Evolutionary conservation across 1,284 basidiomycete genomes (phyloP).

Genomic region (Phlebopus sp.): DNA sequence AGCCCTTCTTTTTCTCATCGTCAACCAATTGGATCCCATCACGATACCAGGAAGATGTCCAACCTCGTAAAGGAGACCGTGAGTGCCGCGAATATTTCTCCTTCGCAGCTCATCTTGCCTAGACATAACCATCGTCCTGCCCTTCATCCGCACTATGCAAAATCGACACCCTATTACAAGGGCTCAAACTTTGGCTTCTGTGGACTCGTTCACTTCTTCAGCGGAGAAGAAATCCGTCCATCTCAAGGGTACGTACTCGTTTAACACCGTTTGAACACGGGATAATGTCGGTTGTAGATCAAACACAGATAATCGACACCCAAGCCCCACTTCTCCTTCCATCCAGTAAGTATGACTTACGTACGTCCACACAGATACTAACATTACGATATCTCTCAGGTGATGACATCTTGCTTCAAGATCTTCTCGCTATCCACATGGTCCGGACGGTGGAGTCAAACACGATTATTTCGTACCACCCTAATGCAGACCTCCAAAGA

Average conservation of each 20-base stretch:
- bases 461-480: conserved; percentile 43
- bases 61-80: conserved; percentile 43
- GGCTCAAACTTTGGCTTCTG: conserved; percentile 3
- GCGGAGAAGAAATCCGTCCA: not conserved
- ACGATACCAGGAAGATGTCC: conserved; percentile 46
- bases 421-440: conserved; percentile 42
- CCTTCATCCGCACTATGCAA: conserved; percentile 41
- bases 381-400: conserved; percentile 9
- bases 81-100: conserved; percentile 17
- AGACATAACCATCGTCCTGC: conserved; percentile 51
- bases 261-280: not conserved
- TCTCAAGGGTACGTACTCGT: conserved; percentile 20
- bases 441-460: conserved; percentile 32
- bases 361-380: not conserved
- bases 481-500: conserved; percentile 27
- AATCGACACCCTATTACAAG: conserved; percentile 19
- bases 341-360: conserved; percentile 5
- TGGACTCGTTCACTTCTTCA: not conserved
- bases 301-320: conserved; percentile 46
- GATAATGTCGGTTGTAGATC: conserved; percentile 10
- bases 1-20: conserved; percentile 59
- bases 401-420: conserved; percentile 28
- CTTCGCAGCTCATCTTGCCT: not conserved
- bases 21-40: conserved; percentile 56
- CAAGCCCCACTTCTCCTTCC: conserved; percentile 46